Evolutionary conservation across 495 filamentous ascomycete species (phyloP), one percentile per base, ranked within the genome.

Genomic region (Aspergillus avenaceus): DNA sequence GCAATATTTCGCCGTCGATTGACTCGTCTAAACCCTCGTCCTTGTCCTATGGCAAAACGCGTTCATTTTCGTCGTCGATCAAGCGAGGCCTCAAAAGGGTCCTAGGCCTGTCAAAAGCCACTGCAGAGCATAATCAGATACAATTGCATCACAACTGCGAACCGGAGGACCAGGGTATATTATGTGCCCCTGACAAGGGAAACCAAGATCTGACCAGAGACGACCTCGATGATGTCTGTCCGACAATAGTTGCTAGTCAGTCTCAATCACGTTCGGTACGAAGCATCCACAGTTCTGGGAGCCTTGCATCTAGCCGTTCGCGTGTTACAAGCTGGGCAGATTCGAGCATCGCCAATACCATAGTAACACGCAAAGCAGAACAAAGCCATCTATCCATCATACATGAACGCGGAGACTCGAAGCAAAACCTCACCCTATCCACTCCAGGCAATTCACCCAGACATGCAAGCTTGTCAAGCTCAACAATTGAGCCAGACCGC

Each of bases 271-370:
- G 43, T 18, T 46, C 49, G 3, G 50, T 59, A 5, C 41, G 53
- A 21, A 48, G 40, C 24, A 58, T 71, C 7, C 64, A 62, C 50
- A 84, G 76, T 55, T 74, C 69, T 23, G 65, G 61, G 44, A 80
- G 64, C 52, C 46, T 75, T 8, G 74, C 68, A 19, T 78, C 81
- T 21, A 78, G 80, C 14, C 78, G 69, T 42, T 90, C 87, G 45
- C 76, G 85, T 13, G 78, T 90, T 31, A 90, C 85, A 12, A 92
- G 88, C 60, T 90, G 87, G 88, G 76, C 79, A 4, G 77, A 84
- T 55, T 91, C 81, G 2, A 81, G 76, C 0, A 66, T 60, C n/a
- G 67, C 71, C 48, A 76, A 77, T 45, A 80, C 78, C 5, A 63
- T 74, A 19, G 60, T 64, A 5, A 62, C 68, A 4, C 58, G 61